Conservation (phyloP, 352 stramenopile species). For the Pythium oligandrum region DNA sequence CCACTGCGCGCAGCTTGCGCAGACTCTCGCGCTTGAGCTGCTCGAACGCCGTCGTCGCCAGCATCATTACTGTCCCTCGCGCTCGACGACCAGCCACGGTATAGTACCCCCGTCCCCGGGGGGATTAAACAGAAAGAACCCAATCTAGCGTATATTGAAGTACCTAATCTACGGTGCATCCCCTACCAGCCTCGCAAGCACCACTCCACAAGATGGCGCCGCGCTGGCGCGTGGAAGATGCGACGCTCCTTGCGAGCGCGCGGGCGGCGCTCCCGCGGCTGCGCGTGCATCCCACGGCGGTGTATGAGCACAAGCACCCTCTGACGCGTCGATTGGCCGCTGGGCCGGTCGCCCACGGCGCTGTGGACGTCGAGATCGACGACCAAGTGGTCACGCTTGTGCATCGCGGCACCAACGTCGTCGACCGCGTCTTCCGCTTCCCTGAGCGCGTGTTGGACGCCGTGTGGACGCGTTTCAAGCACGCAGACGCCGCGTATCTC, state of each 20-base stretch:
- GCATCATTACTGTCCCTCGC: slow-evolving; percentile 1
- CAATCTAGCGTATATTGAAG: not conserved
- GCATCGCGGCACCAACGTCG: slow-evolving; percentile 41
- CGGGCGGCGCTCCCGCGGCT: slow-evolving; percentile 9
- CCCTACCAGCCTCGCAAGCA: no score
- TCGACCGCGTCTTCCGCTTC: slow-evolving; percentile 63
- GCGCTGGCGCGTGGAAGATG: slow-evolving; percentile 13
- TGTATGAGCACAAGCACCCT: slow-evolving; percentile 5
- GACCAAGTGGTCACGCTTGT: slow-evolving; percentile 41
- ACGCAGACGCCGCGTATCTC: slow-evolving; percentile 15
- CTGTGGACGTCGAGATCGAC: slow-evolving; percentile 17
- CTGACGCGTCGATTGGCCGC: slow-evolving; percentile 3
- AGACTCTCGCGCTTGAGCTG: slow-evolving; percentile 84
- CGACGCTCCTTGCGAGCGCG: not conserved
- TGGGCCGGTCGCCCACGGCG: not conserved
- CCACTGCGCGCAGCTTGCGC: slow-evolving; percentile 72
- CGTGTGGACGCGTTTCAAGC: slow-evolving; percentile 37
- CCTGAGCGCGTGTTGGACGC: slow-evolving; percentile 50
- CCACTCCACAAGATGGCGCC: no score
- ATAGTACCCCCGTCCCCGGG: not conserved
- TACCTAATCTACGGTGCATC: not conserved
- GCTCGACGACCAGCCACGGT: not conserved
- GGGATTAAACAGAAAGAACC: not conserved
- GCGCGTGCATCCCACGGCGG: slow-evolving; percentile 1
- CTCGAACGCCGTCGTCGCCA: slow-evolving; percentile 39